Percentiles rank a stretch among this genome's conserved stretches.
These are phyloP conservation scores for Albifimbria verrucaria DNA, from an alignment of 2,329 filamentous ascomycete genomes.

Conservation along the genomic window DNA sequence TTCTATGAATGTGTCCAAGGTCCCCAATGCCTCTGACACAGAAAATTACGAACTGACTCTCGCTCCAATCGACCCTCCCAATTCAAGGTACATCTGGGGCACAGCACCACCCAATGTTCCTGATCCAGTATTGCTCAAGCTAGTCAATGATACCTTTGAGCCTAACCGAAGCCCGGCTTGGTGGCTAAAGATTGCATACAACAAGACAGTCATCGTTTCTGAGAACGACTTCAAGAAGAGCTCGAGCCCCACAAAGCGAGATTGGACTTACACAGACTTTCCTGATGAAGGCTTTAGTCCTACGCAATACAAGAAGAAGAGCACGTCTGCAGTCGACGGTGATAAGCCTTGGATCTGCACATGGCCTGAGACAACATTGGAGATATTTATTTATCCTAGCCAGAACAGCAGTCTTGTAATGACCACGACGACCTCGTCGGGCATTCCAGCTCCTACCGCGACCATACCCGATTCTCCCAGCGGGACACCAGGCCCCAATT, in stretches of 20 bases:
- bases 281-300: conserved; percentile 19
- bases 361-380: conserved; percentile 53
- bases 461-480: conserved; percentile 8
- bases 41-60: conserved; percentile 39
- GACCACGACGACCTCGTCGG: conserved; percentile 6
- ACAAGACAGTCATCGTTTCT: conserved; percentile 54
- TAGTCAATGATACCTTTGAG: conserved; percentile 52
- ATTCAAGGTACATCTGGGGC: conserved; percentile 47
- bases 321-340: conserved; percentile 34
- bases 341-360: conserved; percentile 57
- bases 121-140: conserved; percentile 33
- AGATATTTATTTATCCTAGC: conserved; percentile 54
- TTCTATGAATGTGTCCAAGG: conserved; percentile 35
- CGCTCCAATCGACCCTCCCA: conserved; percentile 34
- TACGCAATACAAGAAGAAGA: conserved; percentile 16
- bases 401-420: conserved; percentile 42
- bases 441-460: conserved; percentile 8
- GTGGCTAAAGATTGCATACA: conserved; percentile 48
- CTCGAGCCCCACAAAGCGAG: conserved; percentile 21
- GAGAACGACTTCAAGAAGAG: conserved; percentile 33
- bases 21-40: conserved; percentile 21
- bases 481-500: conserved; percentile 4
- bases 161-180: conserved; percentile 49
- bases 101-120: conserved; percentile 47
- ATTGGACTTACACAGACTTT: conserved; percentile 14